Base-by-base conservation (phyloP, 495 filamentous ascomycete genomes). In the Jackrogersella minutella region DNA sequence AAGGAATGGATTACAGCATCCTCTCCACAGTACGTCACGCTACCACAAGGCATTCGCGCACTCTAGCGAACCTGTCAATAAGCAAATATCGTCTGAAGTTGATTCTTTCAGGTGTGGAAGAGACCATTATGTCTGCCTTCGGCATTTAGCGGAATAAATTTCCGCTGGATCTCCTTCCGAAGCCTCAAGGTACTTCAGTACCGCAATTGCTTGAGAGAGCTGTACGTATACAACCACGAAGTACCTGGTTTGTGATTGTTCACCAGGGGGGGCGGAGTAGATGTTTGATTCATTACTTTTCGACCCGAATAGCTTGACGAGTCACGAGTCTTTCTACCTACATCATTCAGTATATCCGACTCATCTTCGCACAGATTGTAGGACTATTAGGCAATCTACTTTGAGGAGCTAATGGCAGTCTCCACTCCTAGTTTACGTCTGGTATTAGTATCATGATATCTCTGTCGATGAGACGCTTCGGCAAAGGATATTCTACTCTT, bases 61-160 rank as follows among this genome's bases (percentile, higher is more conserved):
- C 5, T 46, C 21, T 19, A 21, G 8, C 41, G 21, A 21, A n/a
- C 22, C 21, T 11, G 22, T 46, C 6, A 21, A 46, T 46, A 26
- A 46, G 41, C 41, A 46, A 46, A 46, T 21, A 46, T 46, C 41
- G 21, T 46, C 41, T 21, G 41, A 46, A 46, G 21, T 26, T 46
- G 41, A 11, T 46, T 19, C 26, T 26, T 11, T 21, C 21, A 11
- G 9, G 26, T 21, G n/a, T 21, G 41, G 13, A n/a, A 2, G 10
- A 19, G 13, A n/a, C n/a, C n/a, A n/a, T n/a, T n/a, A n/a, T n/a
- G n/a, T n/a, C n/a, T n/a, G n/a, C n/a, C n/a, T n/a, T n/a, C n/a
- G n/a, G n/a, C n/a, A n/a, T n/a, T n/a, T n/a, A 21, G 11, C 10
- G 26, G 5, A 24, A 13, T 46, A 46, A 46, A 11, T 2, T 24